Evolutionary conservation across 352 stramenopile genomes (phyloP).

Genomic region (Globisporangium spiculum): DNA sequence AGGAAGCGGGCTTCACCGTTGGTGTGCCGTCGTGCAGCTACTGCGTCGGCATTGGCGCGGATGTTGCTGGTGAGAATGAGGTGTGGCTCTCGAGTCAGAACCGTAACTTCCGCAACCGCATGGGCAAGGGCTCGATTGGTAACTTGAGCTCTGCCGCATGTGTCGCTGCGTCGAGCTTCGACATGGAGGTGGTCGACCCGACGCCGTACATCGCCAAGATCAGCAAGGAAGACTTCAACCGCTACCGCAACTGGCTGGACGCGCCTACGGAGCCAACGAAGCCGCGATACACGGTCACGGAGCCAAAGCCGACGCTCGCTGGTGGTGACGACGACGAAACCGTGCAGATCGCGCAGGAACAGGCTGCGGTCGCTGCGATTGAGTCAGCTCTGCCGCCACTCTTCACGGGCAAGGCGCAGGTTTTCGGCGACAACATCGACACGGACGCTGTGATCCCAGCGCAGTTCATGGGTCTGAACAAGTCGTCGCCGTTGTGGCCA

Average conservation of each 20-base stretch:
- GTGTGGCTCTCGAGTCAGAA: constrained; percentile 85
- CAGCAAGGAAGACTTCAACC: constrained; percentile 71
- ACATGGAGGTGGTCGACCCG: constrained; percentile 74
- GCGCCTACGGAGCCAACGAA: constrained; percentile 23
- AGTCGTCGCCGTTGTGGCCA: constrained; percentile 75
- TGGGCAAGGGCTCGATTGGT: constrained; percentile 78
- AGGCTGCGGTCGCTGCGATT: constrained; percentile 50
- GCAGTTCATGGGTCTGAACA: constrained; percentile 83
- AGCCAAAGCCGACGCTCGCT: constrained; percentile 46
- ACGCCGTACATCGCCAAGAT: constrained; percentile 60
- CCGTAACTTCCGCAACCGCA: constrained; percentile 85
- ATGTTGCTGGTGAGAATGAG: constrained; percentile 67
- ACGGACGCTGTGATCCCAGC: constrained; percentile 79
- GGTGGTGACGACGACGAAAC: constrained; percentile 20
- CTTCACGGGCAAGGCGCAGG: constrained; percentile 67
- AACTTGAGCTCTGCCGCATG: constrained; percentile 67
- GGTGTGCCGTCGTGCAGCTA: constrained; percentile 78
- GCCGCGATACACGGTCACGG: constrained; percentile 37
- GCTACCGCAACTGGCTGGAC: constrained; percentile 75
- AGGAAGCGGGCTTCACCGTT: constrained; percentile 76
- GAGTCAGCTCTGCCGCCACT: constrained; percentile 50
- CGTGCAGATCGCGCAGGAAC: constrained; percentile 47
- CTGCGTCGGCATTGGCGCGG: constrained; percentile 77
- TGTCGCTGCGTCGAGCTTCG: constrained; percentile 75
- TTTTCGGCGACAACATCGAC: constrained; percentile 80